Evolutionary conservation across 2,329 filamentous ascomycete species (phyloP).

Genomic region (Arthrobotrys musiformis): DNA sequence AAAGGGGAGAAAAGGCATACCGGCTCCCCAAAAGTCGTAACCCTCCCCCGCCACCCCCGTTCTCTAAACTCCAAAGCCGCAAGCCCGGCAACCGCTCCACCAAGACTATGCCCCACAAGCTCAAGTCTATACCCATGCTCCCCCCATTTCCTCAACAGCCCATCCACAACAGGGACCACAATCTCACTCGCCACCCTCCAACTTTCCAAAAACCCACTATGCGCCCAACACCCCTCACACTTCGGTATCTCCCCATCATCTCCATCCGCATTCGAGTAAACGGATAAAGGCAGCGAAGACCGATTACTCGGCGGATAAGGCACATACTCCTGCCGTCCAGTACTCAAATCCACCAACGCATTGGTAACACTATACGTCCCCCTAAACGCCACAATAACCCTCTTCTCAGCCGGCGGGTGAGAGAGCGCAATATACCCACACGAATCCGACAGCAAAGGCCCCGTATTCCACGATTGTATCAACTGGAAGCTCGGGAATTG

Average conservation of each 20-base stretch:
- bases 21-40: constrained; percentile 95
- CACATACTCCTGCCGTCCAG: constrained; percentile 86
- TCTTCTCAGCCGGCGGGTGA: constrained; percentile 69
- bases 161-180: constrained; percentile 75
- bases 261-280: constrained; percentile 52
- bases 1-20: constrained; percentile 65
- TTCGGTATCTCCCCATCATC: constrained; percentile 64
- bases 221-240: constrained; percentile 90
- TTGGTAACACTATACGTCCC: constrained; percentile 95
- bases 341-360: constrained; percentile 88
- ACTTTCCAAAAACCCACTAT: constrained; percentile 85
- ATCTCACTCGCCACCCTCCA: constrained; percentile 79
- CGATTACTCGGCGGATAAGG: constrained; percentile 75
- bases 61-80: constrained; percentile 83
- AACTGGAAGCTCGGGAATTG: constrained; percentile 85
- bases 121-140: constrained; percentile 76
- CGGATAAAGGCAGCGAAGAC: constrained; percentile 61
- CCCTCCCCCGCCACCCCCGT: constrained; percentile 77
- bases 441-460: constrained; percentile 84
- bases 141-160: constrained; percentile 66
- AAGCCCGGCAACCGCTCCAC: constrained; percentile 88
- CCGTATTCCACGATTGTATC: constrained; percentile 87
- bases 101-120: constrained; percentile 89
- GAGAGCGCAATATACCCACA: constrained; percentile 95
- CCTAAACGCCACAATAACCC: constrained; percentile 87